Base-by-base conservation (phyloP, 2,329 filamentous ascomycete species). In the Stagonosporopsis rhizophila region DNA sequence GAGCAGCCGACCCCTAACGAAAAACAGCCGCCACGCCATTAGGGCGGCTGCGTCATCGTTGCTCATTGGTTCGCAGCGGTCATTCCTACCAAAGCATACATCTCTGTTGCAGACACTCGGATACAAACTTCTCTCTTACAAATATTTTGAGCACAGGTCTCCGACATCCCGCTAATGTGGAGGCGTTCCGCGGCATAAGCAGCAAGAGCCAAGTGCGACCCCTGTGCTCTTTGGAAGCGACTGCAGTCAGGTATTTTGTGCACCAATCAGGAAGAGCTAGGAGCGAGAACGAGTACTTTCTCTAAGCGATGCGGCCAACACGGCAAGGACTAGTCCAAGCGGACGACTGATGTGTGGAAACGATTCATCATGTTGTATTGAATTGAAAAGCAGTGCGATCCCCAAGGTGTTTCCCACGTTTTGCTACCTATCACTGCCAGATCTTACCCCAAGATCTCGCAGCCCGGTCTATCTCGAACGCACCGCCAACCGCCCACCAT, bases 251-350 rank as follows among this genome's bases (percentile, higher is more conserved):
- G 51, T 42, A 11, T 15, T 37, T n/a, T 27, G 47, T 22, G 47
- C 53, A 44, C 53, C 53, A 56, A 56, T 56, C 38, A 56, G 23
- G 37, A 39, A 17, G 42, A 30, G 53, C 30, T 52, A 25, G 42
- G 47, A 56, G 53, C 53, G 53, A 56, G 47, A 56, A 56, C 53
- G 53, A 56, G 47, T 34, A 37, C 27, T 35, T 32, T 22, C 38
- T 47, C 47, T 47, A 48, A 52, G 23, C 42, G 47, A 56, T 35
- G 39, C 38, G 47, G 52, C 37, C 44, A 44, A 39, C 32, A 44
- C 53, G 53, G 53, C 46, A 51, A 47, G 37, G 20, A 28, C 42
- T 45, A 56, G 25, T 6, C 20, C 28, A 52, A 48, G 47, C 53
- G 47, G 45, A 20, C 22, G 41, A 38, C 17, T 20, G 37, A 44